Percentiles rank a stretch among this genome's conserved stretches.
Conservation (phyloP, 23 red algal genomes). For the Gracilariopsis chorda region DNA sequence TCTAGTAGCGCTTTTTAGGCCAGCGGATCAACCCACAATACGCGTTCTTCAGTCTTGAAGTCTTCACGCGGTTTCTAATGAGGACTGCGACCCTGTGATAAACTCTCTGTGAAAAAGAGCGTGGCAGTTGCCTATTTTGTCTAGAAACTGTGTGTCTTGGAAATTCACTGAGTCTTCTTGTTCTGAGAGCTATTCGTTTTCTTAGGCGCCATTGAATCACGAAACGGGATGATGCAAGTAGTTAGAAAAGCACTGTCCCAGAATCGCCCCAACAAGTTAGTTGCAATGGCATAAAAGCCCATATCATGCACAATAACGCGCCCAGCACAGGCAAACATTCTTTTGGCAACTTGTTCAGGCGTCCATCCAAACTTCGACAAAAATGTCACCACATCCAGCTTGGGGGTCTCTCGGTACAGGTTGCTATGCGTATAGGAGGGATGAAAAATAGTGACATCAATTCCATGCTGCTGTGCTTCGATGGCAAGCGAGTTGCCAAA, state of each 20-base stretch:
- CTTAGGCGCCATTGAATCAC: slow-evolving; percentile 53
- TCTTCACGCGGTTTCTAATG: too few relatives aligned
- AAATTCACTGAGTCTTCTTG: slow-evolving; percentile 20
- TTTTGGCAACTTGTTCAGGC: slow-evolving; percentile 74
- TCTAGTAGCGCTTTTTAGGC: too few relatives aligned
- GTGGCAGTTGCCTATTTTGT: too few relatives aligned
- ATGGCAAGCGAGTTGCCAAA: slow-evolving; percentile 90
- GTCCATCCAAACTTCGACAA: slow-evolving; percentile 85
- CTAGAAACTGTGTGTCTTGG: background rate
- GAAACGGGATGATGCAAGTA: slow-evolving; percentile 54
- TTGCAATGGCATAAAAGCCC: slow-evolving; percentile 68
- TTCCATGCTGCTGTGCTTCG: slow-evolving; percentile 70
- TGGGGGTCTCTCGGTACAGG: slow-evolving; percentile 73
- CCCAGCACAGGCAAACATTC: slow-evolving; percentile 63
- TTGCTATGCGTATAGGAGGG: slow-evolving; percentile 93
- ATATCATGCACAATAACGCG: slow-evolving; percentile 74
- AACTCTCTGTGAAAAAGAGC: too few relatives aligned
- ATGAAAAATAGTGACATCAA: slow-evolving; percentile 85
- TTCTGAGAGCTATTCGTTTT: background rate
- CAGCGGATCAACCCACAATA: too few relatives aligned
- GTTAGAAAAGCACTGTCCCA: slow-evolving; percentile 62
- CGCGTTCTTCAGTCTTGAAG: too few relatives aligned
- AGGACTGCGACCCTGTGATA: too few relatives aligned
- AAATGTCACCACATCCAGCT: slow-evolving; percentile 72
- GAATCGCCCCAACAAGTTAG: slow-evolving; percentile 54